Conservation (phyloP, 2,329 filamentous ascomycete genomes). For the Sclerotinia borealis region DNA sequence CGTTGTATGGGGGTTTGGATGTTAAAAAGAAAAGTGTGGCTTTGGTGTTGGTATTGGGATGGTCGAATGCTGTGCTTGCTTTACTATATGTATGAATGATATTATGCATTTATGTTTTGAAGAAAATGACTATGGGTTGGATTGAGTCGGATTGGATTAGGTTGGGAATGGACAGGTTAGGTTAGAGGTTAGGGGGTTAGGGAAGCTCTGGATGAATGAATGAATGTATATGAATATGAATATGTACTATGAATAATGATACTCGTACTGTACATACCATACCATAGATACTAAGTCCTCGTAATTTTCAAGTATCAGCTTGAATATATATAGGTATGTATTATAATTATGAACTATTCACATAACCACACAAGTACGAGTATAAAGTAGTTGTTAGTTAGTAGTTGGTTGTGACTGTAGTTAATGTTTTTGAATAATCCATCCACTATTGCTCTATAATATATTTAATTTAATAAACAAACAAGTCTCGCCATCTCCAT, state of each 20-base stretch:
- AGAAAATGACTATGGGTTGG: background rate
- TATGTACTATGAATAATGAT: conserved; percentile 1
- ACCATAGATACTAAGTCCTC: too few species aligned
- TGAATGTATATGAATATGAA: background rate
- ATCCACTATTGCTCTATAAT: too few species aligned
- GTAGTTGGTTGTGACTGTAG: background rate
- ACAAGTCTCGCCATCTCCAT: background rate
- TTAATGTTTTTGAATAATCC: too few species aligned
- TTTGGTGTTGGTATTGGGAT: background rate
- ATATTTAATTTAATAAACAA: too few species aligned
- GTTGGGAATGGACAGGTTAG: background rate
- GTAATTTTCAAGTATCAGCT: background rate
- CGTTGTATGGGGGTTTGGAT: background rate
- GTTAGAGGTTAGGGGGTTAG: background rate
- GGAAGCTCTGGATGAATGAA: too few species aligned
- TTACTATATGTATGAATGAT: background rate
- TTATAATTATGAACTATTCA: background rate
- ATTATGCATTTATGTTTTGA: background rate
- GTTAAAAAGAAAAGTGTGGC: background rate
- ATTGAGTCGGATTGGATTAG: background rate
- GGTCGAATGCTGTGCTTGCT: too few species aligned
- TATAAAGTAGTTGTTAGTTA: background rate
- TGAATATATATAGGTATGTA: background rate
- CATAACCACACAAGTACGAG: background rate
- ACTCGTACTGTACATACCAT: background rate